A percentile compares a stretch with the other conserved stretches of the same genome.
These are phyloP conservation scores for Mycena rosella DNA, from an alignment of 768 basidiomycete genomes.

Conservation along the genomic window DNA sequence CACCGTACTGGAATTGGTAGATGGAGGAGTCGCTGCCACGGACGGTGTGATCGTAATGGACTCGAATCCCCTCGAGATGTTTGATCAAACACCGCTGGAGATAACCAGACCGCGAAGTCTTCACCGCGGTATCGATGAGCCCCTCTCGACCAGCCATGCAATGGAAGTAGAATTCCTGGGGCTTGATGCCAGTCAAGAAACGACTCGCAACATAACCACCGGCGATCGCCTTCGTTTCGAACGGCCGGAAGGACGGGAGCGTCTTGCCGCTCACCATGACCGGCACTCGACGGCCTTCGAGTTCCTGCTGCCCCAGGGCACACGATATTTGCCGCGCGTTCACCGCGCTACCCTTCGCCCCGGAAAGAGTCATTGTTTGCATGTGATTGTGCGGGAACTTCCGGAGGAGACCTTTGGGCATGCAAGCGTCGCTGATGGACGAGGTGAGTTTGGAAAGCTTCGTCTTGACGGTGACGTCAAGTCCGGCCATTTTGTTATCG, in stretches of 20 bases:
- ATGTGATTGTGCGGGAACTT: constrained; percentile 99
- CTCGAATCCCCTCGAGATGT: constrained; percentile 95
- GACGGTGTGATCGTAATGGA: constrained; percentile 98
- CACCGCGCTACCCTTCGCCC: constrained; percentile 97
- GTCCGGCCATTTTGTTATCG: constrained; percentile 96
- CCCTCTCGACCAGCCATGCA: constrained; percentile 99
- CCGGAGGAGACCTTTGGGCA: constrained; percentile 89
- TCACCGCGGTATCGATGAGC: constrained; percentile 98
- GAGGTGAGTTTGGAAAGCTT: constrained; percentile 89
- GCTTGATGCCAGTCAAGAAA: constrained; percentile 97
- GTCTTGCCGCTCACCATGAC: constrained; percentile 99
- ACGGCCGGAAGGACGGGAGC: constrained; percentile 94
- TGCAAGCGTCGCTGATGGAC: constrained; percentile 87
- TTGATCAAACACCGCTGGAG: constrained; percentile 98
- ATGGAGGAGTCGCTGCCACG: constrained; percentile 94
- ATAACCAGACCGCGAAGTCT: constrained; percentile 98
- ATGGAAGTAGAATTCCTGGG: constrained; percentile 99
- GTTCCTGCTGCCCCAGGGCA: constrained; percentile 94
- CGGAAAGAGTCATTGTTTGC: constrained; percentile 98
- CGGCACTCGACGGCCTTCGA: constrained; percentile 98
- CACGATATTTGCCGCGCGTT: constrained; percentile 99
- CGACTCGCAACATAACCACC: constrained; percentile 99
- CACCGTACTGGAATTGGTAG: constrained; percentile 97
- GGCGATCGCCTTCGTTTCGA: constrained; percentile 98
- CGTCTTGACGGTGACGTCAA: constrained; percentile 93